Conservation (phyloP, 345 rosid genomes). For the Geranium brycei region DNA sequence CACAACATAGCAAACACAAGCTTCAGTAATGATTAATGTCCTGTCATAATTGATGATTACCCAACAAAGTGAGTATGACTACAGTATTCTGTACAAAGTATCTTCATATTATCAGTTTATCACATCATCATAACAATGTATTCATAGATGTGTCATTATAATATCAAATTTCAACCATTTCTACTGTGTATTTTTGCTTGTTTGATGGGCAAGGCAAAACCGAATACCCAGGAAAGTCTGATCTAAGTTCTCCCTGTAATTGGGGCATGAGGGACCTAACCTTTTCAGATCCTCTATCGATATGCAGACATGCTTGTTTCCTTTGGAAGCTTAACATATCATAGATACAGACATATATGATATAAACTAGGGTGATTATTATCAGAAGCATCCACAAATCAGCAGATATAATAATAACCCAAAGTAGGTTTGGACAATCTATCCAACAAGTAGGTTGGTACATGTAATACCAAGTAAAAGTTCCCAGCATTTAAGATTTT, state of each 20-base stretch:
- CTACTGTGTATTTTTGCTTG: not conserved
- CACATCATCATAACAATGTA: no score
- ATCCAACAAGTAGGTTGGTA: not conserved
- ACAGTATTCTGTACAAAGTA: not conserved
- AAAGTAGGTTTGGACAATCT: constrained; percentile 1
- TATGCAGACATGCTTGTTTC: not conserved
- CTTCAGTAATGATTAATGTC: not conserved
- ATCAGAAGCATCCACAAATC: not conserved
- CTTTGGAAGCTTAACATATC: not conserved
- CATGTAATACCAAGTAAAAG: not conserved
- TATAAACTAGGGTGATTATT: not conserved
- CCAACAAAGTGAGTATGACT: not conserved
- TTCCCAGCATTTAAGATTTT: not conserved
- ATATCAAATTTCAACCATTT: not conserved
- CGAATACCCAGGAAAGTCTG: not conserved
- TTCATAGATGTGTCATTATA: not conserved
- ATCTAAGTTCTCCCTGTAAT: not conserved
- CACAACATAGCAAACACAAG: not conserved
- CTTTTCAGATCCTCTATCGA: not conserved
- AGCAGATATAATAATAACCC: constrained; percentile 2
- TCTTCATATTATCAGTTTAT: no score
- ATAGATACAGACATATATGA: not conserved
- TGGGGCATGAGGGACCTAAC: not conserved
- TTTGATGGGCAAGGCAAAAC: no score
- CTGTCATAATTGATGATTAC: not conserved